phyloP scores from a whole-genome alignment of 2,329 filamentous ascomycete genomes.

The Apiospora hydei region DNA sequence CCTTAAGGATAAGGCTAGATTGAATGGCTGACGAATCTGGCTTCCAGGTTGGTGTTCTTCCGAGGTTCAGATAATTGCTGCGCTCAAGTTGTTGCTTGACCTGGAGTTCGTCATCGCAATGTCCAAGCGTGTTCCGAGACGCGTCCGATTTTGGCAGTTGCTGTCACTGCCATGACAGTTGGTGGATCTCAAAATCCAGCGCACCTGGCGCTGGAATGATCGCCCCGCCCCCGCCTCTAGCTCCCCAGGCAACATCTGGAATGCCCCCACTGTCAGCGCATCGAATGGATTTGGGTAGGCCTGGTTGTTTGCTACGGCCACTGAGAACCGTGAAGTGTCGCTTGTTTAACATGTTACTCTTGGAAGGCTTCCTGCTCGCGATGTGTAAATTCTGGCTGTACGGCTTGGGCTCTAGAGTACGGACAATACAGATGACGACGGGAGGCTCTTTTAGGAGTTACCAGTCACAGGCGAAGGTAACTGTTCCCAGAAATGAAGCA shows the following conservation, averaged over 20 bases:
- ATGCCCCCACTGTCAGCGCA: background rate
- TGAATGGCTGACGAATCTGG: background rate
- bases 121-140: slow-evolving; percentile 13
- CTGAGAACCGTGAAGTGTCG: too few relatives aligned
- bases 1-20: background rate
- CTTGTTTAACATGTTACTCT: background rate
- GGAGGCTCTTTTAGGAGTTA: too few relatives aligned
- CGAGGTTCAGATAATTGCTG: background rate
- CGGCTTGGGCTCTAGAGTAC: too few relatives aligned
- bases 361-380: background rate
- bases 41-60: background rate
- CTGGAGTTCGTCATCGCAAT: background rate
- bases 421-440: too few relatives aligned
- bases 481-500: too few relatives aligned
- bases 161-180: background rate
- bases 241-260: background rate
- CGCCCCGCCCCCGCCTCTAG: slow-evolving; percentile 12
- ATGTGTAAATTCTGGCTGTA: too few relatives aligned
- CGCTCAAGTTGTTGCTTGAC: background rate
- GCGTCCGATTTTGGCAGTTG: slow-evolving; percentile 9
- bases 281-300: background rate
- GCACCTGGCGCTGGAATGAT: background rate
- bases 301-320: background rate
- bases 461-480: too few relatives aligned
- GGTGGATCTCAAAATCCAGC: background rate